Percentiles rank a stretch among this genome's conserved stretches.
These are phyloP conservation scores for Pycnococcus provasolii DNA, from an alignment of 139 green algal genomes.

Conservation along the genomic window DNA sequence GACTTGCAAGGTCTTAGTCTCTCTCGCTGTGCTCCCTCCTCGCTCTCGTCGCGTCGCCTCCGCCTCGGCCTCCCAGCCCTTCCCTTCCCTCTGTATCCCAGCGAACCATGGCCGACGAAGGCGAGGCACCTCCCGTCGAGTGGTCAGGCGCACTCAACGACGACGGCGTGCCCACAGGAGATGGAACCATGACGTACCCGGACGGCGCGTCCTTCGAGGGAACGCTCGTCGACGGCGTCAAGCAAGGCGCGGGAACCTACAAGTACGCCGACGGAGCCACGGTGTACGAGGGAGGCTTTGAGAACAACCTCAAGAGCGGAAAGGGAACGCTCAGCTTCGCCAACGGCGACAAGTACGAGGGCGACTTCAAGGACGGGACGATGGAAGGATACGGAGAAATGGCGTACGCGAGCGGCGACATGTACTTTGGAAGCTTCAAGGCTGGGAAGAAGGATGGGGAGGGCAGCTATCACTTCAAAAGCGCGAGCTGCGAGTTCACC, in stretches of 20 bases:
- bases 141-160: background rate
- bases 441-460: constrained; percentile 8
- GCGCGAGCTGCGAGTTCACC: background rate
- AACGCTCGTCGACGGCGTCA: background rate
- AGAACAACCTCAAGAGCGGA: background rate
- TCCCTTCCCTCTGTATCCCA: no score
- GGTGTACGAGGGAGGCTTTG: constrained; percentile 7
- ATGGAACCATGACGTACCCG: background rate
- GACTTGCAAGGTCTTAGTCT: no score
- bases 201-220: constrained; percentile 1
- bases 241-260: background rate
- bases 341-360: constrained; percentile 11
- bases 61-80: no score
- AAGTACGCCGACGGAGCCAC: background rate
- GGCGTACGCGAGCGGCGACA: constrained; percentile 13
- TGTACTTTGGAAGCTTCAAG: constrained; percentile 5
- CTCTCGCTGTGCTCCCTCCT: no score
- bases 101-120: no score
- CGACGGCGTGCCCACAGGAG: background rate
- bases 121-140: no score
- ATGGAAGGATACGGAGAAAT: background rate
- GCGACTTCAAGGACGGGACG: constrained; percentile 1
- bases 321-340: background rate
- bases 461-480: constrained; percentile 11
- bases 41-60: no score